These are phyloP conservation scores for Guadua angustifolia DNA, from an alignment of 176 grass and related monocot species.

Conservation along the genomic window DNA sequence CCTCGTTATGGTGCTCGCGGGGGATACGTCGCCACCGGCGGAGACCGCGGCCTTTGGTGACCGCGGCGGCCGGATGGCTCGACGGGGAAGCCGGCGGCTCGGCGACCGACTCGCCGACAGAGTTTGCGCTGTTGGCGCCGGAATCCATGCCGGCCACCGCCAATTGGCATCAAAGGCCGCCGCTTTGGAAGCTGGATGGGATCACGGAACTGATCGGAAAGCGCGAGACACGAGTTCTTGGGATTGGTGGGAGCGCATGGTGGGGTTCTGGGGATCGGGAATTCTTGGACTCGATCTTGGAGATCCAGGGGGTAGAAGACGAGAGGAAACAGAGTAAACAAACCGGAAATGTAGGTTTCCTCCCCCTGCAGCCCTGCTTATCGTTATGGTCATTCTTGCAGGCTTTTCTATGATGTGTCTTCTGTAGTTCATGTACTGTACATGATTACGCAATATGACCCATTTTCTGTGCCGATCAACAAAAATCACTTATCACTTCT, in stretches of 20 bases:
- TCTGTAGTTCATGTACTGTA: background rate
- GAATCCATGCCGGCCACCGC: constrained; percentile 51
- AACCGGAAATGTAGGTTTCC: constrained; percentile 31
- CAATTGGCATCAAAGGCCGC: constrained; percentile 35
- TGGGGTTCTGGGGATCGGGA: background rate
- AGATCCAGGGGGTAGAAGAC: constrained; percentile 47
- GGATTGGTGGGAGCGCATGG: constrained; percentile 38
- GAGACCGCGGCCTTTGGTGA: constrained; percentile 57
- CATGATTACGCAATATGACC: constrained; percentile 14
- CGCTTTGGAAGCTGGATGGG: constrained; percentile 16
- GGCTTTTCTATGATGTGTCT: constrained; percentile 8
- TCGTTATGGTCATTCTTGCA: constrained; percentile 38
- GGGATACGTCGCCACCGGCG: constrained; percentile 69
- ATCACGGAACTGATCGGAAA: constrained; percentile 15
- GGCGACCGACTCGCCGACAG: constrained; percentile 40
- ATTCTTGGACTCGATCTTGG: constrained; percentile 37
- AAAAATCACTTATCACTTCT: background rate
- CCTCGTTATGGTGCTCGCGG: constrained; percentile 55
- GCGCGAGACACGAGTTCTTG: constrained; percentile 11
- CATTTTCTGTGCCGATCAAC: background rate
- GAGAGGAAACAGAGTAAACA: constrained; percentile 50
- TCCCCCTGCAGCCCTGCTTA: constrained; percentile 23
- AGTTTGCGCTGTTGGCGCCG: constrained; percentile 38
- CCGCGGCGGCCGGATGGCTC: background rate
- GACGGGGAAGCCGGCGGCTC: constrained; percentile 34